A percentile compares a stretch with the other conserved stretches of the same genome.
Conservation (phyloP, 305 asterid genomes). For the Fraxinus dipetala region DNA sequence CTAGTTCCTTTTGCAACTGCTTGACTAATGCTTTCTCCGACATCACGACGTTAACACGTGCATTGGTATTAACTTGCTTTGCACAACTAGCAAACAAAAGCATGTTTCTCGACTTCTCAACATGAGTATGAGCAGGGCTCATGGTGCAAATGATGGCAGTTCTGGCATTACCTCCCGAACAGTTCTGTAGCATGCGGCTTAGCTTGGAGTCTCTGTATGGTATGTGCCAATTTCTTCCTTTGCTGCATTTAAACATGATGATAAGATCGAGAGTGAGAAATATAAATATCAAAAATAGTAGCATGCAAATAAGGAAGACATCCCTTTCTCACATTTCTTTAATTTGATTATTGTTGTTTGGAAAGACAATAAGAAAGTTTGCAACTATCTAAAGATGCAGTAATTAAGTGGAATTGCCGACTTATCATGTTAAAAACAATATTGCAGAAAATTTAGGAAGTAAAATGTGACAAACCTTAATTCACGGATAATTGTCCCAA, state of each 20-base stretch:
- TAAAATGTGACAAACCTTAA: conserved; percentile 45
- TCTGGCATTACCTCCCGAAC: conserved; percentile 85
- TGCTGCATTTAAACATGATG: conserved; percentile 45
- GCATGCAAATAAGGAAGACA: neutral
- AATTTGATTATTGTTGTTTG: conserved; percentile 49
- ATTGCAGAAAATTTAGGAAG: neutral
- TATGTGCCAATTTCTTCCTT: conserved; percentile 77
- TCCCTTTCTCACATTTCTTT: neutral
- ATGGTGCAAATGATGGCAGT: conserved; percentile 88
- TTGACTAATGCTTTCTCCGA: conserved; percentile 84
- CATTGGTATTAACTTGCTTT: conserved; percentile 71
- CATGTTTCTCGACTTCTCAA: conserved; percentile 90
- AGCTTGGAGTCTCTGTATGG: conserved; percentile 94
- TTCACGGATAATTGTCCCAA: conserved; percentile 90
- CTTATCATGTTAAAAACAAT: neutral
- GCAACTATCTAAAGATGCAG: conserved; percentile 33
- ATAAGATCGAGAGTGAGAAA: neutral
- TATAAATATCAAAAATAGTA: neutral
- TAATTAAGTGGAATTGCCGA: neutral
- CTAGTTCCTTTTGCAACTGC: conserved; percentile 71
- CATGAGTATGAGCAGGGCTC: conserved; percentile 86
- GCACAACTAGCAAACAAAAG: conserved; percentile 93
- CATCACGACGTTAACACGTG: conserved; percentile 79
- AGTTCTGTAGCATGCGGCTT: conserved; percentile 78
- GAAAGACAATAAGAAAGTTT: conserved; percentile 16